These are phyloP conservation scores for Colletotrichum salicis DNA, from an alignment of 2,329 filamentous ascomycete genomes.

Conservation along the genomic window DNA sequence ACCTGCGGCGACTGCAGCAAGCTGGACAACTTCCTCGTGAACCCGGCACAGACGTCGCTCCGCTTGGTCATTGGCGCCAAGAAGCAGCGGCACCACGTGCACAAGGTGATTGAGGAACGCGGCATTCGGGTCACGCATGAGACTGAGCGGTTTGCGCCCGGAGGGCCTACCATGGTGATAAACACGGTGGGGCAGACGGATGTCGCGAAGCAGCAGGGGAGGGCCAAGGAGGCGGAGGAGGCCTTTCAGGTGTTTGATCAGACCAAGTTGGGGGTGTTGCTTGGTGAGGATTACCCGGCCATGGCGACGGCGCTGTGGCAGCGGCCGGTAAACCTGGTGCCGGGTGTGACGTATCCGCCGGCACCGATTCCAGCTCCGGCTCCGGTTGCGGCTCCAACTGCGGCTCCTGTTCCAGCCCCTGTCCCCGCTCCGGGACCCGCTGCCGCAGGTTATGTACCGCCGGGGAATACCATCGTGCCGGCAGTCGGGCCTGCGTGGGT, in stretches of 20 bases:
- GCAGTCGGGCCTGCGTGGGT: background rate
- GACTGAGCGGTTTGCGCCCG: constrained; percentile 25
- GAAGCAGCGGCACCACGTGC: constrained; percentile 38
- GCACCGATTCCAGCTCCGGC: background rate
- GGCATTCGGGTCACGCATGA: constrained; percentile 38
- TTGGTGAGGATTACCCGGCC: constrained; percentile 20
- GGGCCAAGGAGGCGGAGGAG: constrained; percentile 3
- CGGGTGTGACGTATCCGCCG: background rate
- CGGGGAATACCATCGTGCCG: background rate
- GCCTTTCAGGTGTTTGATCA: constrained; percentile 18
- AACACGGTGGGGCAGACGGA: constrained; percentile 36
- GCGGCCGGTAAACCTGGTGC: background rate
- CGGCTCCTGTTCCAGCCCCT: too few relatives aligned
- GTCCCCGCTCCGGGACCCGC: background rate
- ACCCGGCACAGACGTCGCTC: constrained; percentile 1
- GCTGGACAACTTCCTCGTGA: constrained; percentile 43
- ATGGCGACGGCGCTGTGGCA: constrained; percentile 10
- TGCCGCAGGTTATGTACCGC: too few relatives aligned
- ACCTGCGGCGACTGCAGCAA: constrained; percentile 39
- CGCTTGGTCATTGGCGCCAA: constrained; percentile 35
- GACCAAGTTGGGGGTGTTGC: constrained; percentile 16
- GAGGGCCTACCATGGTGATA: constrained; percentile 39
- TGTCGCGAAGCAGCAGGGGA: background rate
- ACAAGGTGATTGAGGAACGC: constrained; percentile 29
- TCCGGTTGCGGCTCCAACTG: background rate